A percentile compares a stretch with the other conserved stretches of the same genome.
These are phyloP conservation scores for Malassezia obtusa DNA, from an alignment of 1,284 basidiomycete genomes.

Conservation along the genomic window DNA sequence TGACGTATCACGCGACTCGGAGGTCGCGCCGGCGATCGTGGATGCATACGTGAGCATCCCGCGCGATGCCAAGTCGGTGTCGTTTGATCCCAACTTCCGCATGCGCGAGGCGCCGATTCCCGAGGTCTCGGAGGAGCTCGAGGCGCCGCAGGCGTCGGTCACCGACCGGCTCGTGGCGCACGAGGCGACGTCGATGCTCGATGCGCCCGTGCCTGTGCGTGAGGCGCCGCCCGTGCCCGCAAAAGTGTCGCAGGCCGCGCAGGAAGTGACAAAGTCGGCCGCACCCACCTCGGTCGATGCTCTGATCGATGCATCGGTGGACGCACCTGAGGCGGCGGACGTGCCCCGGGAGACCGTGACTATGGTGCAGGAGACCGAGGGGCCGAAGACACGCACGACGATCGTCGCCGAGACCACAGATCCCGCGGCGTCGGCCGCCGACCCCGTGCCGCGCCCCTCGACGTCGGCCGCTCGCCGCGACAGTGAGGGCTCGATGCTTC, in stretches of 20 bases:
- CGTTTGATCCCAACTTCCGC: background rate
- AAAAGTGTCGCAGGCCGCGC: background rate
- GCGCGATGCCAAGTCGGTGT: background rate
- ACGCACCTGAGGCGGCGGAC: background rate
- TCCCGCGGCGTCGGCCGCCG: no score
- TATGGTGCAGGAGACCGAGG: no score
- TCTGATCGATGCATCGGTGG: background rate
- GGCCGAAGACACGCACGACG: no score
- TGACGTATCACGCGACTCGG: slow-evolving; percentile 8
- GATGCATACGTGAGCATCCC: slow-evolving; percentile 1
- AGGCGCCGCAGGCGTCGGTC: background rate
- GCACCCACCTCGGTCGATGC: background rate
- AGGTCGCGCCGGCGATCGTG: background rate
- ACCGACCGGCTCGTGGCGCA: background rate
- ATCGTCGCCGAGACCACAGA: no score
- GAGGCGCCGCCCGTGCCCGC: background rate
- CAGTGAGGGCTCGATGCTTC: no score
- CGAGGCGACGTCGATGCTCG: background rate
- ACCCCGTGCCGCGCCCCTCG: no score
- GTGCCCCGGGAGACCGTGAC: background rate
- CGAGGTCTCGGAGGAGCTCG: background rate
- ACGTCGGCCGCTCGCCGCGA: no score
- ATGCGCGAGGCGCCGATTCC: background rate
- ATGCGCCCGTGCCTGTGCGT: background rate
- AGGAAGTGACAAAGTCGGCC: background rate